Conservation (phyloP, 768 basidiomycete species). For the Daedalea quercina region DNA sequence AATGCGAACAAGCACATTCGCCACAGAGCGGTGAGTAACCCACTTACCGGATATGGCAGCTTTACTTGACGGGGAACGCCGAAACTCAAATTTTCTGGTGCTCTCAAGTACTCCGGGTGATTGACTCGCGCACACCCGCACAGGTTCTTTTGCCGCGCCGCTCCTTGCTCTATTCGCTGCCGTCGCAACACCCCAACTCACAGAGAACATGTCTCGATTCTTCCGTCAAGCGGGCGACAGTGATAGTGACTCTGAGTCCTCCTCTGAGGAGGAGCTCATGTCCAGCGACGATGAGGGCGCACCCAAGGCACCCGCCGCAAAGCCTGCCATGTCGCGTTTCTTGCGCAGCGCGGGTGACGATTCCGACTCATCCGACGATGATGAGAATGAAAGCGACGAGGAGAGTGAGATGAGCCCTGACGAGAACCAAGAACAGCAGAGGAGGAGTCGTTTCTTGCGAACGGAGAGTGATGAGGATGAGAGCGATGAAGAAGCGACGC, state of each 20-base stretch:
- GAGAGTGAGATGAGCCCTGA: constrained; percentile 36
- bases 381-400: constrained; percentile 43
- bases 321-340: constrained; percentile 76
- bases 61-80: neutral
- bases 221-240: constrained; percentile 83
- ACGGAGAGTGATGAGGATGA: constrained; percentile 44
- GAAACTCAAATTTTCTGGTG: constrained; percentile 2
- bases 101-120: neutral
- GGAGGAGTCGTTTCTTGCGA: constrained; percentile 34
- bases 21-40: no score
- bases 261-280: constrained; percentile 48
- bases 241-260: constrained; percentile 73
- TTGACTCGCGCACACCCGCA: neutral
- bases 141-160: neutral
- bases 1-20: no score
- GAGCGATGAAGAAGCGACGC: constrained; percentile 65
- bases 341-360: constrained; percentile 58
- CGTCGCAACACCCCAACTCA: neutral
- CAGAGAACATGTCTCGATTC: constrained; percentile 74
- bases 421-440: constrained; percentile 31
- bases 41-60: neutral
- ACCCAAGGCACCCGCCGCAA: constrained; percentile 37
- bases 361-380: constrained; percentile 43
- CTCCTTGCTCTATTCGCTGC: neutral
- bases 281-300: constrained; percentile 63